A percentile compares a stretch with the other conserved stretches of the same genome.
These are phyloP conservation scores for Trifolium dubium DNA, from an alignment of 306 rosid species.

Conservation along the genomic window DNA sequence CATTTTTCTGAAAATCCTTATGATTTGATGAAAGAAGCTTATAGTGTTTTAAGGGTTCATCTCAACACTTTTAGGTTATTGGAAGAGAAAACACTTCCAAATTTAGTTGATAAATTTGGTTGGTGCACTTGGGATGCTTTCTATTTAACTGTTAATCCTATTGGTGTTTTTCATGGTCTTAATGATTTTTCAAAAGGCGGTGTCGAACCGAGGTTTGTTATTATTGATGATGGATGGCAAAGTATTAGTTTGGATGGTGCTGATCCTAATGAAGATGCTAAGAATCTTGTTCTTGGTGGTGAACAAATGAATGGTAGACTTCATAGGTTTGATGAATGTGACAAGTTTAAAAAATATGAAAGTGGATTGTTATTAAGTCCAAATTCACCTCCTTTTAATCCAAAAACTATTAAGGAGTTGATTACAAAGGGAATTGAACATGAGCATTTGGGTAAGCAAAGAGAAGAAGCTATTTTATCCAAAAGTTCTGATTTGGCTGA, in stretches of 20 bases:
- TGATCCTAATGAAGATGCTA: constrained; percentile 58
- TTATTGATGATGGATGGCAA: constrained; percentile 94
- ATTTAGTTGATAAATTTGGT: constrained; percentile 70
- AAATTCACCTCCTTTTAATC: constrained; percentile 63
- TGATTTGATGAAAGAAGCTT: constrained; percentile 79
- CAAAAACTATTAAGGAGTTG: constrained; percentile 56
- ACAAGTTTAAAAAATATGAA: constrained; percentile 68
- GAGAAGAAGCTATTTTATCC: constrained; percentile 44
- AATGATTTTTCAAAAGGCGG: constrained; percentile 67
- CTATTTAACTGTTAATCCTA: constrained; percentile 71
- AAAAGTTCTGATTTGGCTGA: constrained; percentile 42
- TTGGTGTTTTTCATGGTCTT: constrained; percentile 69
- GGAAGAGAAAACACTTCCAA: constrained; percentile 75
- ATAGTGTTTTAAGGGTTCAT: constrained; percentile 70
- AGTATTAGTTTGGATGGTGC: constrained; percentile 69
- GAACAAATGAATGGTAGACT: constrained; percentile 83
- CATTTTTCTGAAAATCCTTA: constrained; percentile 78
- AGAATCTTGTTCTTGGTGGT: constrained; percentile 73
- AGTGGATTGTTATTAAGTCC: constrained; percentile 62
- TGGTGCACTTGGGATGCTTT: constrained; percentile 99
- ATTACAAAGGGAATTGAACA: constrained; percentile 65
- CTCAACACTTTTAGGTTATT: constrained; percentile 68
- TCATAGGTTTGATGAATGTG: constrained; percentile 64
- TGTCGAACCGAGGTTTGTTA: constrained; percentile 68
- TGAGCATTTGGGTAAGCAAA: constrained; percentile 57